phyloP scores from a whole-genome alignment of 768 basidiomycete species.

The Boletus tomentosulus region DNA sequence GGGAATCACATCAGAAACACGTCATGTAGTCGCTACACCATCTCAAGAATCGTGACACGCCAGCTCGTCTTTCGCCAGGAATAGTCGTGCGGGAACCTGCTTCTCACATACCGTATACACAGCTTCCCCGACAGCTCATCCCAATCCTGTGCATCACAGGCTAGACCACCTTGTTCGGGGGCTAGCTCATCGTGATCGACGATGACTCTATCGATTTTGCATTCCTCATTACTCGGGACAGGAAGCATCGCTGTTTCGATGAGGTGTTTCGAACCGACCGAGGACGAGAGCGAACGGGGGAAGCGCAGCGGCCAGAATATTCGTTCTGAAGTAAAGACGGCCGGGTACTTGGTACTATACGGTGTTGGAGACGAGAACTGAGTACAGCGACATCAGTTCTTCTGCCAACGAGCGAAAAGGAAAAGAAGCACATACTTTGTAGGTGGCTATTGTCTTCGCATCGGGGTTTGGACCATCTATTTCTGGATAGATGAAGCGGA shows the following conservation, averaged over 20 bases:
- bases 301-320: constrained; percentile 28
- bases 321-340: constrained; percentile 25
- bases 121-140: constrained; percentile 29
- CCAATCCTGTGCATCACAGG: constrained; percentile 30
- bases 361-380: constrained; percentile 20
- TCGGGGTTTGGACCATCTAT: constrained; percentile 16
- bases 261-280: constrained; percentile 11
- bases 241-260: constrained; percentile 24
- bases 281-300: constrained; percentile 1
- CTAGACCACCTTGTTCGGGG: constrained; percentile 4
- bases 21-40: constrained; percentile 13
- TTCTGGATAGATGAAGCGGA: constrained; percentile 25
- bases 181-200: constrained; percentile 22
- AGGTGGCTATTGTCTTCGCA: constrained; percentile 13
- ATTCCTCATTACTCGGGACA: constrained; percentile 8
- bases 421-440: constrained; percentile 12
- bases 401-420: not conserved
- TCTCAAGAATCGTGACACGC: constrained; percentile 22
- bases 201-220: constrained; percentile 17
- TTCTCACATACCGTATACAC: constrained; percentile 22
- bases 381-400: not conserved
- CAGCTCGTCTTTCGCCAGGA: constrained; percentile 22
- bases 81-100: constrained; percentile 20
- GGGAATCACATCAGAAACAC: not conserved
- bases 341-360: constrained; percentile 15